A percentile compares a stretch with the other conserved stretches of the same genome.
These are phyloP conservation scores for Apiotrichum akiyoshidainum DNA, from an alignment of 1,284 basidiomycete species.

Conservation along the genomic window DNA sequence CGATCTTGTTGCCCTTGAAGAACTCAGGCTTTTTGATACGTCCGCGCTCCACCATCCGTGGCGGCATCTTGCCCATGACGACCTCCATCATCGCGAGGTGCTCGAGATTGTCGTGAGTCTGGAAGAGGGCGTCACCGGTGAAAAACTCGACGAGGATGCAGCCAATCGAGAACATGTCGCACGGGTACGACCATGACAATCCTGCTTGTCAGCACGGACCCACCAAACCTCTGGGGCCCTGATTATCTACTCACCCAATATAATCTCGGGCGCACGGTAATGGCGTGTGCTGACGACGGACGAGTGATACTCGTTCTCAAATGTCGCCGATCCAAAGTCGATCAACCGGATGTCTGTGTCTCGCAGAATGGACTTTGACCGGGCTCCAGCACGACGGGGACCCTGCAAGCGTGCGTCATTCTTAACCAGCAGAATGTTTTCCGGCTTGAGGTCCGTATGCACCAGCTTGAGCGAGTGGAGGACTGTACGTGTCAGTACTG, in stretches of 20 bases:
- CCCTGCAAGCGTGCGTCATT: constrained; percentile 60
- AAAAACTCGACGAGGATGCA: constrained; percentile 99
- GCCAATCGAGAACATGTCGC: constrained; percentile 96
- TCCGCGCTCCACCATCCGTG: constrained; percentile 61
- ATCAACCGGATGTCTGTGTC: constrained; percentile 94
- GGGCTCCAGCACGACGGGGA: constrained; percentile 17
- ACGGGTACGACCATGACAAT: constrained; percentile 96
- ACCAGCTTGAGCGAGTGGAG: constrained; percentile 86
- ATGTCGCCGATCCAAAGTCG: constrained; percentile 96
- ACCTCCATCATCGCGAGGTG: constrained; percentile 99
- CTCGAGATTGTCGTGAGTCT: constrained; percentile 98
- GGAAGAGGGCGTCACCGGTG: constrained; percentile 95
- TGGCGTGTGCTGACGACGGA: constrained; percentile 96
- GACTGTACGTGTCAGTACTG: constrained; percentile 57
- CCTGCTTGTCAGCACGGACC: constrained; percentile 55
- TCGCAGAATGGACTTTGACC: constrained; percentile 58
- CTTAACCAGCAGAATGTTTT: constrained; percentile 92
- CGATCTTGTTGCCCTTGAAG: constrained; percentile 80
- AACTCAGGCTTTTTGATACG: constrained; percentile 73
- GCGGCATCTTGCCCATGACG: constrained; percentile 95
- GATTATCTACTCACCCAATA: constrained; percentile 66
- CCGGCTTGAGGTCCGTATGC: constrained; percentile 98
- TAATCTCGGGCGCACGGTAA: constrained; percentile 98
- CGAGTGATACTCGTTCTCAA: constrained; percentile 97
- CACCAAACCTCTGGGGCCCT: not conserved